Conservation (phyloP, 306 rosid genomes). For the Cotoneaster glaucophyllus region DNA sequence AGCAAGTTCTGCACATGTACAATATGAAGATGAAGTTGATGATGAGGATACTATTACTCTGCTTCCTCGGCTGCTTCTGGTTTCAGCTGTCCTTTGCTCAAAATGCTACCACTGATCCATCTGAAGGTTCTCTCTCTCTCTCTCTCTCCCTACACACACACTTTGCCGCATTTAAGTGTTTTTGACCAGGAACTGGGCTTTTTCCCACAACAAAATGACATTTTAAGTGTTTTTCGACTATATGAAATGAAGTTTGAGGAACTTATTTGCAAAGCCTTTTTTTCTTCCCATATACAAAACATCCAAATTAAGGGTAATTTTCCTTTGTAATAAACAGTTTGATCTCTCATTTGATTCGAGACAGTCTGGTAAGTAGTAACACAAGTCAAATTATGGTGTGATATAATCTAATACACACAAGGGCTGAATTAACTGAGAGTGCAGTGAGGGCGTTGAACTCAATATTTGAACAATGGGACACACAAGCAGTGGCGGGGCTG, state of each 20-base stretch:
- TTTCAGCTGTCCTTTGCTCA: conserved; percentile 7
- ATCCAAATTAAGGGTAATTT: too few relatives aligned
- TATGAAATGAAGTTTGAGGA: too few relatives aligned
- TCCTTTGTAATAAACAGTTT: neutral
- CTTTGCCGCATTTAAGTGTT: too few relatives aligned
- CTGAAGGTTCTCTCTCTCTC: conserved; percentile 13
- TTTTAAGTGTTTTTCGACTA: too few relatives aligned
- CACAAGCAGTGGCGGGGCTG: neutral
- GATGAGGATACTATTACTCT: neutral
- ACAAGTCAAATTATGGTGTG: neutral
- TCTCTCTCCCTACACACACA: too few relatives aligned
- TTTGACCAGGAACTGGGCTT: too few relatives aligned
- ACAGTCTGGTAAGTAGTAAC: neutral
- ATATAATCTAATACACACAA: neutral
- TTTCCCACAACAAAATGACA: too few relatives aligned
- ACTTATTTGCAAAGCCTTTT: too few relatives aligned
- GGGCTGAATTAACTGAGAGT: neutral
- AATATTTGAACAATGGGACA: conserved; percentile 17
- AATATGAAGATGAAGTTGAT: neutral
- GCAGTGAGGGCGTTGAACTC: conserved; percentile 25
- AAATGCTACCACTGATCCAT: conserved; percentile 13
- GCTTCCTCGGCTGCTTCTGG: neutral
- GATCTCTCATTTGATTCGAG: too few relatives aligned
- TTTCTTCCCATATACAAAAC: too few relatives aligned
- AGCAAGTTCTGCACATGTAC: too few relatives aligned